Conservation (phyloP, 2,329 filamentous ascomycete species). For the Botrytis hyacinthi region DNA sequence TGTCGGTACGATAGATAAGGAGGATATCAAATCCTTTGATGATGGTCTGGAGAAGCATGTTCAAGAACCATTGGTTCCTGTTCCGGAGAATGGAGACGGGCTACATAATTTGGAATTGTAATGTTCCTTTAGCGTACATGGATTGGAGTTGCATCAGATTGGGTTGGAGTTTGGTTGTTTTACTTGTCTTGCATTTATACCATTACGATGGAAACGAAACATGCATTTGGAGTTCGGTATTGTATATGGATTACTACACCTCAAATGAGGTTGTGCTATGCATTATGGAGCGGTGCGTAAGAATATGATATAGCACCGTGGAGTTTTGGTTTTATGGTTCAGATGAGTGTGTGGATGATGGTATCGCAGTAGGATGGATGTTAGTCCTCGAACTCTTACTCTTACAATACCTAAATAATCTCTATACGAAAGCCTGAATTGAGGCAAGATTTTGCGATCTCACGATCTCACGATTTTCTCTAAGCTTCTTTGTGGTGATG, state of each 20-base stretch:
- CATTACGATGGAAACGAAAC: background rate
- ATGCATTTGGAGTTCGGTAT: background rate
- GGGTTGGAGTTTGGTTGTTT: background rate
- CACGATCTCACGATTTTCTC: background rate
- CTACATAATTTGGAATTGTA: slow-evolving; percentile 10
- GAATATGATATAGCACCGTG: background rate
- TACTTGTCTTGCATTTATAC: slow-evolving; percentile 1
- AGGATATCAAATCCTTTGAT: slow-evolving; percentile 53
- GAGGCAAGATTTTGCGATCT: background rate
- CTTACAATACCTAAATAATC: background rate
- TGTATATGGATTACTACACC: background rate
- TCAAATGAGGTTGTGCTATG: background rate
- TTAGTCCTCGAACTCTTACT: background rate
- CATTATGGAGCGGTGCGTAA: background rate
- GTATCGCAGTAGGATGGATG: background rate
- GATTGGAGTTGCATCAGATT: slow-evolving; percentile 1
- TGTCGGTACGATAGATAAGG: slow-evolving; percentile 66
- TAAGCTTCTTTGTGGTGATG: background rate
- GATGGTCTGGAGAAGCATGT: background rate
- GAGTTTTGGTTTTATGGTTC: slow-evolving; percentile 1
- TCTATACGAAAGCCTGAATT: background rate
- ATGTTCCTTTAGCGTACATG: slow-evolving; percentile 21
- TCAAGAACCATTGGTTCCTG: background rate
- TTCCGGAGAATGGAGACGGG: background rate
- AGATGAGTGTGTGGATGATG: background rate